Percentiles rank a stretch among this genome's conserved stretches.
phyloP scores from a whole-genome alignment of 495 filamentous ascomycete species.

The Apodospora peruviana region DNA sequence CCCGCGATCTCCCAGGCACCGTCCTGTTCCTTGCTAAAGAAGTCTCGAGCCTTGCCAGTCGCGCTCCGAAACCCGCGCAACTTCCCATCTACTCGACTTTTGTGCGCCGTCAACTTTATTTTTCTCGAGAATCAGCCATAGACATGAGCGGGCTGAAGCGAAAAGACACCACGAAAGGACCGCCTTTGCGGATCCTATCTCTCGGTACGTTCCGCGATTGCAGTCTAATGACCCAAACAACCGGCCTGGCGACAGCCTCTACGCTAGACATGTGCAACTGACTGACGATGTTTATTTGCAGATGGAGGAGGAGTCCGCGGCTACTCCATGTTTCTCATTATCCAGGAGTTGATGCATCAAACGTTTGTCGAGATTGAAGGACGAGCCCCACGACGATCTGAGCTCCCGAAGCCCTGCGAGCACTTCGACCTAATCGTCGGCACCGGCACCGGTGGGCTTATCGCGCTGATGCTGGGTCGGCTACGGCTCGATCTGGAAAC shows the following conservation, averaged over 20 bases:
- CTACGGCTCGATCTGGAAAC: conserved; percentile 89
- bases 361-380: conserved; percentile 84
- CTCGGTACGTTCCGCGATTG: conserved; percentile 77
- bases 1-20: conserved; percentile 14
- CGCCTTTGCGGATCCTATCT: conserved; percentile 84
- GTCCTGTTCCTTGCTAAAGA: not conserved
- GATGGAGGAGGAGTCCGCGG: conserved; percentile 96
- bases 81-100: no score
- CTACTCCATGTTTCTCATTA: conserved; percentile 92
- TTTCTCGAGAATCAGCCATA: conserved; percentile 4
- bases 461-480: conserved; percentile 93
- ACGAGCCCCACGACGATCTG: conserved; percentile 71
- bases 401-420: conserved; percentile 96
- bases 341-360: conserved; percentile 94
- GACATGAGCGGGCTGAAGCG: conserved; percentile 40
- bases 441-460: conserved; percentile 90
- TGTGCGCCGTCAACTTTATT: not conserved
- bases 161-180: conserved; percentile 92
- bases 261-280: no score
- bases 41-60: no score
- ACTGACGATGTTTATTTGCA: no score
- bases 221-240: no score
- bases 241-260: no score
- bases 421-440: conserved; percentile 96
- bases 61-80: no score